Conservation (phyloP, 73 alveolate species). For the Breviolum minutum region DNA sequence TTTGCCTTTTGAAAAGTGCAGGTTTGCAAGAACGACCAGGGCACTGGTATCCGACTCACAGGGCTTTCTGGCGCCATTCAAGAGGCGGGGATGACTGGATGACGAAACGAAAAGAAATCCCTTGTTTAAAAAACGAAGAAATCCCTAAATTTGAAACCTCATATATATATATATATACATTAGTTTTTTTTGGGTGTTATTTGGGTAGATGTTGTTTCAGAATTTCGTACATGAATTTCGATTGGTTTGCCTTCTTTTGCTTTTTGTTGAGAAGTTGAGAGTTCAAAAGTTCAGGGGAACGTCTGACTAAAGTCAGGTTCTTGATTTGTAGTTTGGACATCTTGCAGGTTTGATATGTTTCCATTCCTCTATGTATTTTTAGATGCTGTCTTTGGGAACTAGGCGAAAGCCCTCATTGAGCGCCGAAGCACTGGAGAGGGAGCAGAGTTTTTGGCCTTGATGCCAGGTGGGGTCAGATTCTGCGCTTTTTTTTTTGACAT, state of each 20-base stretch:
- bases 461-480: conserved; percentile 50
- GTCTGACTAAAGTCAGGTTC: too few relatives aligned
- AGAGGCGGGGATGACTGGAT: conserved; percentile 25
- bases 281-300: too few relatives aligned
- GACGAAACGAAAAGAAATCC: not conserved
- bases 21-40: conserved; percentile 95
- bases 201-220: too few relatives aligned
- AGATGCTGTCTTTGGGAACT: not conserved
- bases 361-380: not conserved
- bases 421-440: conserved; percentile 93
- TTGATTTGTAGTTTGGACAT: too few relatives aligned
- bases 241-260: too few relatives aligned
- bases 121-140: not conserved
- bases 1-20: not conserved
- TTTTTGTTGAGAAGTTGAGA: too few relatives aligned
- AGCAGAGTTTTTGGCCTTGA: conserved; percentile 88
- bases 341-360: not conserved
- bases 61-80: conserved; percentile 78
- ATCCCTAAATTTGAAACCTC: not conserved
- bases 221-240: too few relatives aligned
- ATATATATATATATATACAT: too few relatives aligned
- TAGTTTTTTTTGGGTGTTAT: too few relatives aligned
- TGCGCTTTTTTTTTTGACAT: not conserved
- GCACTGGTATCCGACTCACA: conserved; percentile 88
- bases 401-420: conserved; percentile 85